phyloP scores from a whole-genome alignment of 2,329 filamentous ascomycete species.

The Apiospora sp. region DNA sequence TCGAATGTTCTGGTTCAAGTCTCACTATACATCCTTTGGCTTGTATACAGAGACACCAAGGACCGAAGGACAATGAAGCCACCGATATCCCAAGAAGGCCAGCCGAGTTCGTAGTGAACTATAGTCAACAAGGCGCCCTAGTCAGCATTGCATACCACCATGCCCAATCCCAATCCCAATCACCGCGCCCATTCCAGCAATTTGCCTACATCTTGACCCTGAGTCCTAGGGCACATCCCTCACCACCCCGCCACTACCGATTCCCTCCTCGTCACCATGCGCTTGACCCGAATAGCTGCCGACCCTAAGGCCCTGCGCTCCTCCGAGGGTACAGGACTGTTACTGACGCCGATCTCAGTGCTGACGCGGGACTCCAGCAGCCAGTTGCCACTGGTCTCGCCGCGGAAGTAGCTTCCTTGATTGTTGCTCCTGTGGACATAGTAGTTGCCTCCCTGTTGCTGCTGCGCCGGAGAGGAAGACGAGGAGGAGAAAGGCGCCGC shows the following conservation, averaged over 20 bases:
- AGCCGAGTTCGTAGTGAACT: background rate
- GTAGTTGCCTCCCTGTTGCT: background rate
- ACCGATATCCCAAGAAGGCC: no score
- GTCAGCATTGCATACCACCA: background rate
- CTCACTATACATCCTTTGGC: background rate
- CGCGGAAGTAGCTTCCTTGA: background rate
- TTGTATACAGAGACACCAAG: background rate
- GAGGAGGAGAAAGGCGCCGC: background rate
- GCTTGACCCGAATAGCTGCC: conserved; percentile 1
- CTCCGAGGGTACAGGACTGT: background rate
- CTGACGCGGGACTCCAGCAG: conserved; percentile 1
- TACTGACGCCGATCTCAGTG: conserved; percentile 2
- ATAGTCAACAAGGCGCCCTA: background rate
- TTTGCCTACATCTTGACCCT: background rate
- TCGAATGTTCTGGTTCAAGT: background rate
- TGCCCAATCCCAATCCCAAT: background rate
- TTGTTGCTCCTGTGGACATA: background rate
- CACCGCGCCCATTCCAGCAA: background rate
- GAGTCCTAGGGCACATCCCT: background rate
- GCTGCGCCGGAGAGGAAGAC: background rate
- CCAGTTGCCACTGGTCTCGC: background rate
- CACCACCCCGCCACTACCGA: background rate
- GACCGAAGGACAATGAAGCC: background rate
- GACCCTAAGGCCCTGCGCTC: background rate
- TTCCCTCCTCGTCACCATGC: conserved; percentile 7